These are phyloP conservation scores for Solanum hybrid DNA, from an alignment of 305 asterid genomes.

Conservation along the genomic window DNA sequence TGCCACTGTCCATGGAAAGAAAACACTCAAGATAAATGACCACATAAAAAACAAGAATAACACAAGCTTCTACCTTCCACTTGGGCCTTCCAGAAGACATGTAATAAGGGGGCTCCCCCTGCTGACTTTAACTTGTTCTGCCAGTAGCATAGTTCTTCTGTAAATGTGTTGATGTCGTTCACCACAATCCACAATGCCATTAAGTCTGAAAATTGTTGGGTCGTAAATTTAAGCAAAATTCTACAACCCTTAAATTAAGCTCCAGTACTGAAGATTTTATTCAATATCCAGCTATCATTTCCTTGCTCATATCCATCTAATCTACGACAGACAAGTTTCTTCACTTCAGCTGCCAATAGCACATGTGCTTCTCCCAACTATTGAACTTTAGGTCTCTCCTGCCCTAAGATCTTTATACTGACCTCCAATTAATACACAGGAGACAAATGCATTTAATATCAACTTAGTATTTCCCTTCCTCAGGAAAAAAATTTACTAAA, in stretches of 20 bases:
- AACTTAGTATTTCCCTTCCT: not conserved
- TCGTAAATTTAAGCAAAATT: not conserved
- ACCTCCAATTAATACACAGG: not conserved
- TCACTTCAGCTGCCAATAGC: not conserved
- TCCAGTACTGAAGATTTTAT: not conserved
- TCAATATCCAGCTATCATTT: not conserved
- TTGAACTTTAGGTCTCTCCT: not conserved
- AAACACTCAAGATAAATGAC: slow-evolving; percentile 9
- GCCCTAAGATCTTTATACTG: not conserved
- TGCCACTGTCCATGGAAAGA: slow-evolving; percentile 55
- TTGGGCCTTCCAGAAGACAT: slow-evolving; percentile 95
- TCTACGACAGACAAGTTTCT: not conserved
- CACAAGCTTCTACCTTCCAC: slow-evolving; percentile 68
- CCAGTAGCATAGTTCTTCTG: slow-evolving; percentile 71
- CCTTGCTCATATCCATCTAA: not conserved
- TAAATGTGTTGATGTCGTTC: slow-evolving; percentile 68
- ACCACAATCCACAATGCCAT: slow-evolving; percentile 85
- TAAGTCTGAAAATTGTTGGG: slow-evolving; percentile 39
- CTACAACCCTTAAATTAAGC: not conserved
- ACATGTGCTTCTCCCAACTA: not conserved
- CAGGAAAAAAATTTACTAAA: not conserved
- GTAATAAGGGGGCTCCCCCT: slow-evolving; percentile 84
- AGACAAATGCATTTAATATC: not conserved
- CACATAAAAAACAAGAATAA: not conserved
- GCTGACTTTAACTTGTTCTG: slow-evolving; percentile 93